Evolutionary conservation across 2,329 filamentous ascomycete species (phyloP).

Genomic region (Trichoderma semiorbis): DNA sequence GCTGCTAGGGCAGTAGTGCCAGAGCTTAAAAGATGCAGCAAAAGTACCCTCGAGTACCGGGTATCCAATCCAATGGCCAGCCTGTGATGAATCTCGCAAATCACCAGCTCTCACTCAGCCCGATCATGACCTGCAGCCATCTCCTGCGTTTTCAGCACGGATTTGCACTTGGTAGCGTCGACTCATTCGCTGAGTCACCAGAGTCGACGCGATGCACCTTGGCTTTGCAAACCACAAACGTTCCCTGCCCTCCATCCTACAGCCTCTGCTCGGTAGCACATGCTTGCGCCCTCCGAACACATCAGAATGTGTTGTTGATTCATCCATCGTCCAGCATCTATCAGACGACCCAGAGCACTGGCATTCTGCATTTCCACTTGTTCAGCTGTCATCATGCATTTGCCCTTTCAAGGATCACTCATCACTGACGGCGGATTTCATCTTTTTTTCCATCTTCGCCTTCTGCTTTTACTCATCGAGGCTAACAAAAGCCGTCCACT

Average conservation of each 20-base stretch:
- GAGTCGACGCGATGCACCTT: not conserved
- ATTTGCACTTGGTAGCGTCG: not conserved
- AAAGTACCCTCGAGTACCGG: not conserved
- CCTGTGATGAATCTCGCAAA: not conserved
- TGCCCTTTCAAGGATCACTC: not conserved
- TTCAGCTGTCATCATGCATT: not conserved
- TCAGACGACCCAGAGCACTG: not conserved
- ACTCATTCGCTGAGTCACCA: constrained; percentile 15
- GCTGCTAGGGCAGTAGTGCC: not conserved
- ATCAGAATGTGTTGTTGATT: not conserved
- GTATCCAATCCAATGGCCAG: not conserved
- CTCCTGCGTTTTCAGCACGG: not conserved
- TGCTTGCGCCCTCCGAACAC: not conserved
- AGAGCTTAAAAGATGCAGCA: not conserved
- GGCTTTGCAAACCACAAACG: constrained; percentile 7
- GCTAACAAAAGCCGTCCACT: constrained; percentile 3
- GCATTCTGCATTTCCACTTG: not conserved
- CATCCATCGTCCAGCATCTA: not conserved
- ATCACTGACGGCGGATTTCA: not conserved
- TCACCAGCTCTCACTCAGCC: not conserved
- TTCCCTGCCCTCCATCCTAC: not conserved
- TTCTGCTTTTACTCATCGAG: not conserved
- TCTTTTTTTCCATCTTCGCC: not conserved
- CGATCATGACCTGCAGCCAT: constrained; percentile 9
- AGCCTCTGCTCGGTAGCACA: not conserved